These are phyloP conservation scores for Gonapodya prolifera DNA, from an alignment of 192 early-diverging fungal species.

Conservation along the genomic window DNA sequence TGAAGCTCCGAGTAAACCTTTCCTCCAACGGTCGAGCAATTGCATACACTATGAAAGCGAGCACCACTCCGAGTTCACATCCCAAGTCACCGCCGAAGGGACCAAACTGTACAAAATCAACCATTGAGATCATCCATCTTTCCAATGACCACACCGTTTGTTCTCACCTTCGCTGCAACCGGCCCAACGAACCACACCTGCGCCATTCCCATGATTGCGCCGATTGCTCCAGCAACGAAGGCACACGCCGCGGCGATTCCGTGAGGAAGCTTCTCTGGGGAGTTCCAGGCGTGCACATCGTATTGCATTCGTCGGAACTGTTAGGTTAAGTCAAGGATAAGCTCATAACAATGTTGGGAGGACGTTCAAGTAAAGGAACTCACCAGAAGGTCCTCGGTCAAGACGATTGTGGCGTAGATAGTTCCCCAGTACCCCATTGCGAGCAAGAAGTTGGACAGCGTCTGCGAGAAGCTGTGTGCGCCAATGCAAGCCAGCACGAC, in stretches of 20 bases:
- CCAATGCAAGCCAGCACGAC: conserved; percentile 12
- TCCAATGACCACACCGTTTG: too few relatives aligned
- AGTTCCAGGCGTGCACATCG: conserved; percentile 12
- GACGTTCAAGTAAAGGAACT: not conserved
- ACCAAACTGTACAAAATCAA: conserved; percentile 12
- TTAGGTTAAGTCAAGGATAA: too few relatives aligned
- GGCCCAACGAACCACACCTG: conserved; percentile 18
- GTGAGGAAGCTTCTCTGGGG: conserved; percentile 10
- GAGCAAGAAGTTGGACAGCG: conserved; percentile 19
- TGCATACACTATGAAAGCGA: conserved; percentile 11
- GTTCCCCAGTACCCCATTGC: conserved; percentile 21
- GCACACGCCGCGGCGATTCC: conserved; percentile 13
- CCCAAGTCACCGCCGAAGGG: conserved; percentile 20
- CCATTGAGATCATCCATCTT: too few relatives aligned
- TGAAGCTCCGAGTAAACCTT: not conserved
- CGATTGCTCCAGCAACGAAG: conserved; percentile 13
- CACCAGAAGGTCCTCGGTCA: not conserved
- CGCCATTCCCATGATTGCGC: conserved; percentile 18
- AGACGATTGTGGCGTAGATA: conserved; percentile 9
- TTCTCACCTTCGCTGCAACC: conserved; percentile 8
- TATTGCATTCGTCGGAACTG: conserved; percentile 3
- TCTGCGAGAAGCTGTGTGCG: conserved; percentile 14
- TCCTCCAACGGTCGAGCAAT: conserved; percentile 13
- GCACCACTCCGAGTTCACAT: conserved; percentile 15
- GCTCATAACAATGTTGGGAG: too few relatives aligned